A percentile compares a stretch with the other conserved stretches of the same genome.
Conservation (phyloP, 345 rosid species). For the Eucalyptus fibrosa region DNA sequence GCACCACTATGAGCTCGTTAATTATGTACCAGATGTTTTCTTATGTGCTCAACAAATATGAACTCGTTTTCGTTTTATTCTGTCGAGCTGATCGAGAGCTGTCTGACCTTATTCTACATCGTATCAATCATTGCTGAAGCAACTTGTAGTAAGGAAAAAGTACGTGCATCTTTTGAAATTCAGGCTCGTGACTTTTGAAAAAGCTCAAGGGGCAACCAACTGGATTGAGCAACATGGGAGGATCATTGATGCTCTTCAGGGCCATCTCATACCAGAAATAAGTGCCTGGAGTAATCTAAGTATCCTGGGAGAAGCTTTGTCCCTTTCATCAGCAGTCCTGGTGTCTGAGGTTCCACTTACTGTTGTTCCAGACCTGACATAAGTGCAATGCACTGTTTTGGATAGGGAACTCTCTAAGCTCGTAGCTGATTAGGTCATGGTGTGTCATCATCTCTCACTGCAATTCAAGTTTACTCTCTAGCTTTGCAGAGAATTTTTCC, state of each 20-base stretch:
- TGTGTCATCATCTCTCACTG: constrained; percentile 47
- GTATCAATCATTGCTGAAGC: constrained; percentile 75
- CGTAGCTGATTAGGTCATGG: constrained; percentile 54
- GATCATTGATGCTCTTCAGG: constrained; percentile 62
- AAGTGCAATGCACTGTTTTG: constrained; percentile 65
- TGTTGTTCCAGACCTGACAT: constrained; percentile 86
- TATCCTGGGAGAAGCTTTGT: constrained; percentile 33
- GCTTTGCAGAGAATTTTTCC: constrained; percentile 78
- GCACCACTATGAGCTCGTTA: neutral
- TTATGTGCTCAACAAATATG: constrained; percentile 56
- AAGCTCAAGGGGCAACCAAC: constrained; percentile 68
- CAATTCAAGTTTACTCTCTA: constrained; percentile 55
- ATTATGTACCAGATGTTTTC: constrained; percentile 54
- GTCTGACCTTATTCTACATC: constrained; percentile 49
- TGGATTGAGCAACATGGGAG: constrained; percentile 88
- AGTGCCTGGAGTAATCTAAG: constrained; percentile 27
- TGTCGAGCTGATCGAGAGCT: constrained; percentile 75
- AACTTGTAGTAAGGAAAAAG: constrained; percentile 46
- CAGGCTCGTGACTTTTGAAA: constrained; percentile 73
- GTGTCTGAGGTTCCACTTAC: constrained; percentile 72
- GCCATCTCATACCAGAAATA: constrained; percentile 55
- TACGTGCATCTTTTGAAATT: constrained; percentile 49
- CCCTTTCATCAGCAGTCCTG: constrained; percentile 72
- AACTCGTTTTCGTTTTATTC: constrained; percentile 44
- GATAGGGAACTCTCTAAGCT: constrained; percentile 68